phyloP scores from a whole-genome alignment of 768 basidiomycete species.

The Naganishia onofrii region DNA sequence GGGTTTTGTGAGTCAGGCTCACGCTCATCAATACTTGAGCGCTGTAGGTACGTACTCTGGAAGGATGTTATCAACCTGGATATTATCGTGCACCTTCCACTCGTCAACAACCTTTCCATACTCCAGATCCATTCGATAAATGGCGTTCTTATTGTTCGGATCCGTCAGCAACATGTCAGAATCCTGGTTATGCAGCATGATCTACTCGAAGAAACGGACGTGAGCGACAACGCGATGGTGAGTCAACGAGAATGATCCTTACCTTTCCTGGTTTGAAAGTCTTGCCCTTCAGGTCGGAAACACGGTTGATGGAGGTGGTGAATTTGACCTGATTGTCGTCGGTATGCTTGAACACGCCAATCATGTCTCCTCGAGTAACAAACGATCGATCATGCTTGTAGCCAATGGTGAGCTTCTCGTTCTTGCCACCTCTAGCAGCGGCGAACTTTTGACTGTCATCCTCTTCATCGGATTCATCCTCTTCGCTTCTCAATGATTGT shows the following conservation, averaged over 20 bases:
- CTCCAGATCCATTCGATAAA: conserved; percentile 87
- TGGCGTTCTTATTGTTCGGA: conserved; percentile 70
- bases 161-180: conserved; percentile 91
- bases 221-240: not conserved
- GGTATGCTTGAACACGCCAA: conserved; percentile 81
- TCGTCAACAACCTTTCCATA: conserved; percentile 95
- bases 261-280: conserved; percentile 83
- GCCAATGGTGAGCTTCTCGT: conserved; percentile 86
- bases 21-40: not conserved
- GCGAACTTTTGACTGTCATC: conserved; percentile 44
- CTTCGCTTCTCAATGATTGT: conserved; percentile 54
- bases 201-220: conserved; percentile 55
- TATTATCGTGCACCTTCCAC: conserved; percentile 92
- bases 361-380: conserved; percentile 85
- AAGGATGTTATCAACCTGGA: conserved; percentile 81
- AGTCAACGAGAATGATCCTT: conserved; percentile 36
- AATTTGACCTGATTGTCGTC: conserved; percentile 73
- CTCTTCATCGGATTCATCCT: conserved; percentile 38
- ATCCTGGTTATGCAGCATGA: conserved; percentile 97
- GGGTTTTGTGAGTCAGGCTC: not conserved
- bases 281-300: conserved; percentile 73
- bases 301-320: conserved; percentile 77
- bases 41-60: conserved; percentile 59
- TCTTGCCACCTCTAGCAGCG: conserved; percentile 63
- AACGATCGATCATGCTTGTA: conserved; percentile 94